Conservation (phyloP, 2,329 filamentous ascomycete species). For the Periconia macrospinosa region DNA sequence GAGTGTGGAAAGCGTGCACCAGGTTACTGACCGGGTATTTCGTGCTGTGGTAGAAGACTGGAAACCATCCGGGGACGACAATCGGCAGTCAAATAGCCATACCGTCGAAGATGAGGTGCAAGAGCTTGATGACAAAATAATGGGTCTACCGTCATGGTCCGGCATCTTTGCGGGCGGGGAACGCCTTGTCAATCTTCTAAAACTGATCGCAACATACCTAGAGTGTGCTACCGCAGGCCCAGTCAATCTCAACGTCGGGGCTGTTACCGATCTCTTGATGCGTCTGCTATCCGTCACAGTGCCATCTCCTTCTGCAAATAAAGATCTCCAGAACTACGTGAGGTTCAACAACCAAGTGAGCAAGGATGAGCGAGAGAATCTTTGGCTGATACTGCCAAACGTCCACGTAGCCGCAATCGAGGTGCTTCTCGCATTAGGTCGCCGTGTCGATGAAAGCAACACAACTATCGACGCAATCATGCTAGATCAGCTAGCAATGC, state of each 20-base stretch:
- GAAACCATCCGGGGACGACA: slow-evolving; percentile 63
- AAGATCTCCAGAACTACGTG: slow-evolving; percentile 39
- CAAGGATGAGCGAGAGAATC: slow-evolving; percentile 77
- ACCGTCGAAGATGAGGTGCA: slow-evolving; percentile 36
- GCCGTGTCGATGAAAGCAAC: slow-evolving; percentile 61
- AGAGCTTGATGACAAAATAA: slow-evolving; percentile 44
- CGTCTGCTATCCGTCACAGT: slow-evolving; percentile 69
- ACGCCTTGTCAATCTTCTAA: slow-evolving; percentile 67
- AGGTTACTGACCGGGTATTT: slow-evolving; percentile 74
- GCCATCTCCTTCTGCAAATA: slow-evolving; percentile 51
- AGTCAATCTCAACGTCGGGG: slow-evolving; percentile 68
- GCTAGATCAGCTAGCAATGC: slow-evolving; percentile 71
- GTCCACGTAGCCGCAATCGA: slow-evolving; percentile 73
- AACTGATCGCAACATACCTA: slow-evolving; percentile 66
- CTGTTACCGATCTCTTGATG: slow-evolving; percentile 68
- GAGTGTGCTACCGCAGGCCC: slow-evolving; percentile 64
- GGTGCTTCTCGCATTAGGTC: slow-evolving; percentile 60
- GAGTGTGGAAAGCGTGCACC: slow-evolving; percentile 67
- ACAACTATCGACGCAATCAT: slow-evolving; percentile 64
- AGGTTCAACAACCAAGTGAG: slow-evolving; percentile 72
- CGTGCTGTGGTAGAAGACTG: slow-evolving; percentile 80
- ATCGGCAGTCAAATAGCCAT: slow-evolving; percentile 28
- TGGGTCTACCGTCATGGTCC: slow-evolving; percentile 68
- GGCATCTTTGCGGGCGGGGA: slow-evolving; percentile 75
- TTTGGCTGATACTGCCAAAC: slow-evolving; percentile 72